phyloP scores from a whole-genome alignment of 1,139 yeast species.

The Kurtzmaniella quercitrusa region DNA sequence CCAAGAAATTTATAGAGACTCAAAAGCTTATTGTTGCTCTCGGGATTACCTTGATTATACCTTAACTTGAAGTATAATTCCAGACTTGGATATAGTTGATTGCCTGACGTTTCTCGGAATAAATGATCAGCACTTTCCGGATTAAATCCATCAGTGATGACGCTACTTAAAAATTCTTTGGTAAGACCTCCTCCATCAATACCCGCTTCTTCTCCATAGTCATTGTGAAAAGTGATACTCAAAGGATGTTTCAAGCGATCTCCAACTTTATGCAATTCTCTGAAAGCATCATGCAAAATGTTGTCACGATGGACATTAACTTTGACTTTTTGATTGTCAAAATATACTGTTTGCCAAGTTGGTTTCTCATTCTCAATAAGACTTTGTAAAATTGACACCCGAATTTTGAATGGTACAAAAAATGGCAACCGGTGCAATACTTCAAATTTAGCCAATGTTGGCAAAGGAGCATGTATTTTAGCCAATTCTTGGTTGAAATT shows the following conservation, averaged over 20 bases:
- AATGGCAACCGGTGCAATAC: constrained; percentile 69
- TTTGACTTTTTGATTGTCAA: constrained; percentile 18
- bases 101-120: constrained; percentile 40
- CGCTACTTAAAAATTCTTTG: constrained; percentile 79
- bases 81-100: constrained; percentile 74
- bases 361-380: constrained; percentile 52
- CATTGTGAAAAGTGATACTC: constrained; percentile 63
- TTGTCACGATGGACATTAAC: constrained; percentile 67
- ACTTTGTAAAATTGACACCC: constrained; percentile 72
- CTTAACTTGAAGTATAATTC: constrained; percentile 36
- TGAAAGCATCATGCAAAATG: constrained; percentile 70
- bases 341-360: constrained; percentile 10
- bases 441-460: constrained; percentile 28
- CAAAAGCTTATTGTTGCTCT: constrained; percentile 26
- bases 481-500: neutral
- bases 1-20: constrained; percentile 64
- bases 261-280: constrained; percentile 43
- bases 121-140: constrained; percentile 35
- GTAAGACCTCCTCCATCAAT: constrained; percentile 97
- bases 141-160: constrained; percentile 65
- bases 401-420: constrained; percentile 66
- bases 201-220: constrained; percentile 74
- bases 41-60: constrained; percentile 12
- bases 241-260: constrained; percentile 53
- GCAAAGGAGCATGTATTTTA: neutral